Conservation (phyloP, 495 filamentous ascomycete species). For the Hypoxylon rickii region DNA sequence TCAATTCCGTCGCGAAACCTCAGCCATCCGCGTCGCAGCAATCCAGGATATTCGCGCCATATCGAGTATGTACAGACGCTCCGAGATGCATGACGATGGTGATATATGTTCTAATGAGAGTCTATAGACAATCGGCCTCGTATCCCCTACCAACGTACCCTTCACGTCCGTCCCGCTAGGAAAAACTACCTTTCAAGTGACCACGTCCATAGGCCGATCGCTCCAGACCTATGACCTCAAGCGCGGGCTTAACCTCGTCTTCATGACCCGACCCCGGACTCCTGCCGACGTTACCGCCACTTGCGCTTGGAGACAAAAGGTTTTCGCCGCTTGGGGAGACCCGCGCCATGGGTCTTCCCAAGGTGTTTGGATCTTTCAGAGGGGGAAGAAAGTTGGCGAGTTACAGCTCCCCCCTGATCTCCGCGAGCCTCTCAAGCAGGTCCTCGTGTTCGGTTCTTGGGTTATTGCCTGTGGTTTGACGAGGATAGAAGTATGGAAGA, state of each 20-base stretch:
- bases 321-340: conserved; percentile 85
- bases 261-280: conserved; percentile 87
- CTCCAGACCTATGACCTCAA: conserved; percentile 95
- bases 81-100: not conserved
- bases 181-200: conserved; percentile 95
- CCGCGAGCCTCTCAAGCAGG: conserved; percentile 70
- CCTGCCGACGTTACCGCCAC: conserved; percentile 85
- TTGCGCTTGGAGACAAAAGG: conserved; percentile 81
- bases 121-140: conserved; percentile 91
- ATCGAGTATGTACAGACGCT: conserved; percentile 66
- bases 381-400: conserved; percentile 83
- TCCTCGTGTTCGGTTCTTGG: conserved; percentile 90
- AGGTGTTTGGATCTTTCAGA: conserved; percentile 91
- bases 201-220: conserved; percentile 85
- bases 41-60: conserved; percentile 88
- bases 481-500: conserved; percentile 87
- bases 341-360: conserved; percentile 52
- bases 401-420: conserved; percentile 65
- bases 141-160: conserved; percentile 86
- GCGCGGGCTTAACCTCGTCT: conserved; percentile 85
- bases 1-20: conserved; percentile 43
- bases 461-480: conserved; percentile 78
- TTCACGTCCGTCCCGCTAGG: conserved; percentile 87
- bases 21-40: conserved; percentile 44
- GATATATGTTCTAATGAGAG: too few species aligned